Evolutionary conservation across 768 basidiomycete species (phyloP).

Genomic region (Vararia minispora): DNA sequence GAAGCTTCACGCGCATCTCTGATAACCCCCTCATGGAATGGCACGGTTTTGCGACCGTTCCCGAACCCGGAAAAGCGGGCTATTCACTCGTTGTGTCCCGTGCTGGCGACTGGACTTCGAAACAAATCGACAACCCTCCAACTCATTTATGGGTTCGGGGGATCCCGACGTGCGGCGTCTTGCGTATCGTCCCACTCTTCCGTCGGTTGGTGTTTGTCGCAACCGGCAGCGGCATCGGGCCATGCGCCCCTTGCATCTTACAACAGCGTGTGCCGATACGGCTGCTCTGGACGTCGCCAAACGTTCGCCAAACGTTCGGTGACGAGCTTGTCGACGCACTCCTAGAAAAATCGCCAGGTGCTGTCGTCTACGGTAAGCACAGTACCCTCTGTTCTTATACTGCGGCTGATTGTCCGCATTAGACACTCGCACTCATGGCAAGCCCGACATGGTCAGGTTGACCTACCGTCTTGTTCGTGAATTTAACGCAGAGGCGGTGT

Average conservation of each 20-base stretch:
- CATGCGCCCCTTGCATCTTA: constrained; percentile 45
- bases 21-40: constrained; percentile 42
- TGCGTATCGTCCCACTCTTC: constrained; percentile 45
- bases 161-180: constrained; percentile 41
- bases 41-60: constrained; percentile 47
- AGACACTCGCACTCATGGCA: constrained; percentile 25
- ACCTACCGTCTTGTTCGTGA: constrained; percentile 24
- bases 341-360: constrained; percentile 39
- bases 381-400: not conserved
- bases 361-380: constrained; percentile 42
- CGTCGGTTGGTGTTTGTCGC: constrained; percentile 45
- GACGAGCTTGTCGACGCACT: constrained; percentile 47
- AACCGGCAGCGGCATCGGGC: constrained; percentile 48
- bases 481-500: constrained; percentile 35
- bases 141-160: constrained; percentile 47
- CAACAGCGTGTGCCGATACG: constrained; percentile 39
- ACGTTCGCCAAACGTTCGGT: constrained; percentile 51
- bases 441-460: constrained; percentile 27
- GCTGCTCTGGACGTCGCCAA: constrained; percentile 53
- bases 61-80: constrained; percentile 24
- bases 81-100: constrained; percentile 47
- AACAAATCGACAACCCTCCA: constrained; percentile 43
- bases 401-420: not conserved
- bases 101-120: constrained; percentile 51
- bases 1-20: constrained; percentile 25